Percentiles rank a stretch among this genome's conserved stretches.
These are phyloP conservation scores for Waltergamsia citrina DNA, from an alignment of 2,329 filamentous ascomycete genomes.

Conservation along the genomic window DNA sequence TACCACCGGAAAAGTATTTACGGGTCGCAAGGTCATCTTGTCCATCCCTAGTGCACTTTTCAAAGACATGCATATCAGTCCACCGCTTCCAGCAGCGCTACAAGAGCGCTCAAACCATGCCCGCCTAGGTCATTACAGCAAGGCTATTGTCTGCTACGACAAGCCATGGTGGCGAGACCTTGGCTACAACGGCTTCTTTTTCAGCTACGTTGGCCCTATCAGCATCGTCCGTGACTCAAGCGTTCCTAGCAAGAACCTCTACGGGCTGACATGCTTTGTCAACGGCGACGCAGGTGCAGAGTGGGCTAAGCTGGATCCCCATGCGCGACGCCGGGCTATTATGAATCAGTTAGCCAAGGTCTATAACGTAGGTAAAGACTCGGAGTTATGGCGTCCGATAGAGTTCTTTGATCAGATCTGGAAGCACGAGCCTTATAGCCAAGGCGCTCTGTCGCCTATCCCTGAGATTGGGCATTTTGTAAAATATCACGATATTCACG, in stretches of 20 bases:
- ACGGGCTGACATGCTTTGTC: constrained; percentile 30
- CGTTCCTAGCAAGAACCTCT: constrained; percentile 16
- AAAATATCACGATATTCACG: constrained; percentile 15
- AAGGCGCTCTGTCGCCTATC: constrained; percentile 22
- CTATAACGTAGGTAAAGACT: constrained; percentile 12
- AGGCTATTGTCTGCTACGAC: constrained; percentile 22
- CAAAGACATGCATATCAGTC: constrained; percentile 33
- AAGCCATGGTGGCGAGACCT: constrained; percentile 24
- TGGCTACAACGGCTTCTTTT: constrained; percentile 24
- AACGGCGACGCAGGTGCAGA: constrained; percentile 22
- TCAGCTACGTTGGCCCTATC: constrained; percentile 28
- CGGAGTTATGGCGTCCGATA: constrained; percentile 10
- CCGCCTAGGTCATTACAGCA: constrained; percentile 33
- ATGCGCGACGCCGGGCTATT: constrained; percentile 17
- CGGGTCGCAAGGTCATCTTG: constrained; percentile 29
- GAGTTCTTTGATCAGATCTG: constrained; percentile 22
- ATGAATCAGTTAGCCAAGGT: constrained; percentile 21
- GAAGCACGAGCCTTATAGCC: constrained; percentile 21
- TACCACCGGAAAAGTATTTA: constrained; percentile 12
- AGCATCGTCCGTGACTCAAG: constrained; percentile 29
- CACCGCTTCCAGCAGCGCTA: constrained; percentile 27
- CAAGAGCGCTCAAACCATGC: constrained; percentile 21
- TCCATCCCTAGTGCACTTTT: constrained; percentile 39
- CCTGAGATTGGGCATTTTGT: constrained; percentile 18
- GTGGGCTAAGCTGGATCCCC: constrained; percentile 19